These are phyloP conservation scores for Penicillium turbatum DNA, from an alignment of 495 filamentous ascomycete species.

Conservation along the genomic window DNA sequence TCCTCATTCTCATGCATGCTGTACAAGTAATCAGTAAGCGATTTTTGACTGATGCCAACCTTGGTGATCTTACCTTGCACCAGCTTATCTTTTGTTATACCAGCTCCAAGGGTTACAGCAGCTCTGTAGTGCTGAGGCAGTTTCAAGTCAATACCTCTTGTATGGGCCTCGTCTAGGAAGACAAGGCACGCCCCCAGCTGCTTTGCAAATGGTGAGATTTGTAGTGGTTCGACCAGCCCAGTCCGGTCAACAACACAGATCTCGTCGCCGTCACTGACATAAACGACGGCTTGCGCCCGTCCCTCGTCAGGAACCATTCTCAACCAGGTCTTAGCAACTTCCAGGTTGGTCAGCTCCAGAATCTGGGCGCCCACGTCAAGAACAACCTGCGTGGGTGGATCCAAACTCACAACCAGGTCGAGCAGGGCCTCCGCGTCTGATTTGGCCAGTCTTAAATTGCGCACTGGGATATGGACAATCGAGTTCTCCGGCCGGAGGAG, in stretches of 20 bases:
- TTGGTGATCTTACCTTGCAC: constrained; percentile 58
- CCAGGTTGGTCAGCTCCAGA: constrained; percentile 55
- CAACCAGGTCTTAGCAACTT: constrained; percentile 34
- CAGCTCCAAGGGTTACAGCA: constrained; percentile 64
- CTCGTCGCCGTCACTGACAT: constrained; percentile 44
- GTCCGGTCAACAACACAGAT: constrained; percentile 44
- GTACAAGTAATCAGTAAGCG: neutral
- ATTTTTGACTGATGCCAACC: neutral
- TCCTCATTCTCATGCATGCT: constrained; percentile 67
- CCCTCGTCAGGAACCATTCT: constrained; percentile 7
- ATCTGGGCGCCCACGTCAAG: constrained; percentile 75
- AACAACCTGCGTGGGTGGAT: constrained; percentile 51
- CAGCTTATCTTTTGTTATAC: constrained; percentile 65
- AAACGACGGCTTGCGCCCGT: constrained; percentile 40
- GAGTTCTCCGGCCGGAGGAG: constrained; percentile 55
- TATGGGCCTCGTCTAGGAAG: constrained; percentile 73
- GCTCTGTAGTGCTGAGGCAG: constrained; percentile 57
- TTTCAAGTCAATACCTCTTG: constrained; percentile 68
- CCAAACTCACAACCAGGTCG: constrained; percentile 33
- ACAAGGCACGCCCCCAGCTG: constrained; percentile 62
- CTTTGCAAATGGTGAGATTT: constrained; percentile 55
- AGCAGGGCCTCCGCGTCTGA: too few relatives aligned
- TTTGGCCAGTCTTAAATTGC: too few relatives aligned
- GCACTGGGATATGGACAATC: too few relatives aligned
- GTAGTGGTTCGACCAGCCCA: constrained; percentile 47